Evolutionary conservation across 345 rosid genomes (phyloP).

Genomic region (Populus simonii): DNA sequence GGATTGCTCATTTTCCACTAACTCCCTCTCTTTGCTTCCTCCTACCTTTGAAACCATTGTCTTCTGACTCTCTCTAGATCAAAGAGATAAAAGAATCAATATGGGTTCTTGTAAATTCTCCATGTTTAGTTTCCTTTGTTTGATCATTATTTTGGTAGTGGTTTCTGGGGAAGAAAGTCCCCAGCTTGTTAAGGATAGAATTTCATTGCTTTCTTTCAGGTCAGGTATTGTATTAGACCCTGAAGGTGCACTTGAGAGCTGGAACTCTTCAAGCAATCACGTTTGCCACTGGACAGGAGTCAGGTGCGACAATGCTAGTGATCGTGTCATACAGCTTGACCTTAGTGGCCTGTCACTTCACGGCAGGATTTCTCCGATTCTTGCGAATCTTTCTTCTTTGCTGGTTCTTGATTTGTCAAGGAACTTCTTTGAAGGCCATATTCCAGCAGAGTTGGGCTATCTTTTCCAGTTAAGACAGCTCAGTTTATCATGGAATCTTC

Average conservation of each 20-base stretch:
- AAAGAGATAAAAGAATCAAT: background rate
- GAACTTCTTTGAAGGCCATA: constrained; percentile 59
- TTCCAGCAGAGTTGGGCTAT: constrained; percentile 63
- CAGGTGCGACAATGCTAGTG: constrained; percentile 49
- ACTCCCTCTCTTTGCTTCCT: background rate
- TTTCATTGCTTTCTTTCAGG: constrained; percentile 58
- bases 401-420: constrained; percentile 65
- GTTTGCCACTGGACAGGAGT: constrained; percentile 82
- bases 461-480: constrained; percentile 50
- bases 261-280: constrained; percentile 46
- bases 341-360: constrained; percentile 52
- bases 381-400: constrained; percentile 62
- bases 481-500: constrained; percentile 62
- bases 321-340: constrained; percentile 46
- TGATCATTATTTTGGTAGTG: constrained; percentile 26
- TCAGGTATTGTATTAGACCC: constrained; percentile 53
- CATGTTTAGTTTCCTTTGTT: constrained; percentile 24
- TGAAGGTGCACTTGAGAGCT: constrained; percentile 38
- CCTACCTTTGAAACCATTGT: background rate
- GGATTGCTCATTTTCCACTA: background rate
- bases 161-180: constrained; percentile 29
- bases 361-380: constrained; percentile 61
- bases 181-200: constrained; percentile 31
- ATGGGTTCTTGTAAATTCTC: constrained; percentile 47
- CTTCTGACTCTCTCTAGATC: background rate